Evolutionary conservation across 768 basidiomycete genomes (phyloP), one percentile per base, ranked within the genome.

Genomic region (Phanerochaete sordida): DNA sequence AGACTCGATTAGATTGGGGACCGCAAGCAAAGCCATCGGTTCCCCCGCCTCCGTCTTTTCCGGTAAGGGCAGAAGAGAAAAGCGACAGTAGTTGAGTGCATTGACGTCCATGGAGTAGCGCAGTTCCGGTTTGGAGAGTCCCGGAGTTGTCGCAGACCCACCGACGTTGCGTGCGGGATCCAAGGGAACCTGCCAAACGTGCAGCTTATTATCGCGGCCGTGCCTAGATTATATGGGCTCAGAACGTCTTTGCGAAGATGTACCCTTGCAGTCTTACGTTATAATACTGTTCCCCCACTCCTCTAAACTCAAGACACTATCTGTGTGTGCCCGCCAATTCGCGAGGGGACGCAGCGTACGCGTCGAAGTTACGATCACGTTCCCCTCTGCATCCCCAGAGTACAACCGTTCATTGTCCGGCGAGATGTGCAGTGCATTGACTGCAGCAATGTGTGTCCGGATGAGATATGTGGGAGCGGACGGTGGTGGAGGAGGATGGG

Each of bases 81-180:
- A 95, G 1, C 89, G 85, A 73, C 96, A 98, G 71, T 90, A 98
- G 68, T 96, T 97, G 57, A 98, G 79, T 1, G 96, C 87, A 69
- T 99, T 99, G 60, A 95, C 87, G 67, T 94, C 91, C 71, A 98
- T 74, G 0, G 90, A 88, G 65, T 87, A 88, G 12, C 74, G 69
- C 3, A 91, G 70, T 7, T 69, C 60, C 3, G 90, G 90, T 0
- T 73, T 72, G 0, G 81, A 76, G 7, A 82, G 70, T 28, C 76
- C 79, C 1, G 81, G 75, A 39, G 81, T 66, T 0, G 81, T 76
- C 1, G 87, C 89, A 2, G 87, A 84, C 16, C 76, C 79, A 19
- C 84, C 82, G 7, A 84, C 80, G 21, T 85, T 75, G 11, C 33
- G 35, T 2, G 45, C 52, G 4, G 54, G 19, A 12, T 60, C 56